Base-by-base conservation (phyloP, 495 filamentous ascomycete species). In the Friedmanniomyces endolithicus region DNA sequence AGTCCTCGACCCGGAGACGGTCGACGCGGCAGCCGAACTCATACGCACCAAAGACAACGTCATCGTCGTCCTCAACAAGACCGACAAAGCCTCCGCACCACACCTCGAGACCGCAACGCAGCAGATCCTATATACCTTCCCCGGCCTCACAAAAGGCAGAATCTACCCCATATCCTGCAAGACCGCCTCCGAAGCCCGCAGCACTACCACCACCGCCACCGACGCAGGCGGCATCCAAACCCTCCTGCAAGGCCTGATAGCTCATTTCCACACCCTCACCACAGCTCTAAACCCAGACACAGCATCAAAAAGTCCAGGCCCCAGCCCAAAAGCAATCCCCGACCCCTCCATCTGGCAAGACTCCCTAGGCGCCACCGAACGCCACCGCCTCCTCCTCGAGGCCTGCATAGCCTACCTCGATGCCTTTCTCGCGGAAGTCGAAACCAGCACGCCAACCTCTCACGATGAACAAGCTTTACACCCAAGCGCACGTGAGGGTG, bases 291-390 rank as follows among this genome's bases (percentile, higher is more conserved):
- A 57, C 24, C 66, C 64, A 1, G 65, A 72, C n/a, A n/a, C n/a
- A n/a, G n/a, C n/a, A 11, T 14, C 34, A 9, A 35, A 48, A 25
- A 53, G 25, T 27, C 39, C 48, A 19, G 65, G 62, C 24, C 6
- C 4, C 2, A 31, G 4, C 27, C 9, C 27, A 4, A 41, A 4
- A 14, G 57, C 68, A 16, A 65, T 43, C 4, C 43, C 58, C 19
- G 73, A 79, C 60, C 60, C 64, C 33, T 78, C 75, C n/a, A 72
- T 78, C 55, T 83, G 85, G 76, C 79, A 90, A 69, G 86, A 94
- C 57, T 86, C 90, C 11, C 77, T 95, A 11, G 88, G 89, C 20
- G 89, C 94, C 23, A 92, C 87, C 1, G 87, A 90, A 69, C 83
- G 92, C 50, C 92, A 97, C 70, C 79, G 85, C 37, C 76, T 86